Evolutionary conservation across 2,329 filamentous ascomycete genomes (phyloP).

Genomic region (Colletotrichum sp.): DNA sequence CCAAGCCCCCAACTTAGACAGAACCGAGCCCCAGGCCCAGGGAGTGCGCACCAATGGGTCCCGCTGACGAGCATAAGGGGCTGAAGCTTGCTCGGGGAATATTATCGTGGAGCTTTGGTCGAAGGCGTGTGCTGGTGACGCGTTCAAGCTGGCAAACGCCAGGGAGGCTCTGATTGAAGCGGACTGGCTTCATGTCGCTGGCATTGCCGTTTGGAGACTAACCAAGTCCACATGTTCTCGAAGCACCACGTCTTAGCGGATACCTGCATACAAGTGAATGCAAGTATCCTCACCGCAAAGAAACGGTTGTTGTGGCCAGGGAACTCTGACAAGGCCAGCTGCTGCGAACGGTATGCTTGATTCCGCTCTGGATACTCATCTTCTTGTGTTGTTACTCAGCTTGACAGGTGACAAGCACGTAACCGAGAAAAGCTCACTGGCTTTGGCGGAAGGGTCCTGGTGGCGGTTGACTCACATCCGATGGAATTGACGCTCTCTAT

Average conservation of each 20-base stretch:
- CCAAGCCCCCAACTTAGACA: background rate
- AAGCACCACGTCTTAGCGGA: background rate
- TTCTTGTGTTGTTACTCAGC: background rate
- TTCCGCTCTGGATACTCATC: background rate
- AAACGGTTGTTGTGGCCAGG: background rate
- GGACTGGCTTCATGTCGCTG: background rate
- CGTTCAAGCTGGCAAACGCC: background rate
- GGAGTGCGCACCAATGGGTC: background rate
- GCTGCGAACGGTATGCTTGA: background rate
- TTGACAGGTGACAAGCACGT: background rate
- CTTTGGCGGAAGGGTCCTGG: background rate
- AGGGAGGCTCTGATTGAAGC: background rate
- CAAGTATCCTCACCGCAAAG: slow-evolving; percentile 12
- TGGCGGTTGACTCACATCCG: background rate
- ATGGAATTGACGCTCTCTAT: background rate
- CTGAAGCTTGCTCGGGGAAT: background rate
- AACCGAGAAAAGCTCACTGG: background rate
- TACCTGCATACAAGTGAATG: background rate
- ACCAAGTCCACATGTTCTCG: background rate
- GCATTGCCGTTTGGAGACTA: background rate
- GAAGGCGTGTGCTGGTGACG: background rate
- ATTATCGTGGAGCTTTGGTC: background rate
- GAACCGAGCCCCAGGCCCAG: background rate
- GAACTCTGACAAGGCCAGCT: background rate
- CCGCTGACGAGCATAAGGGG: background rate